These are phyloP conservation scores for Corymbia calophylla DNA, from an alignment of 441 rosid genomes.

Conservation along the genomic window DNA sequence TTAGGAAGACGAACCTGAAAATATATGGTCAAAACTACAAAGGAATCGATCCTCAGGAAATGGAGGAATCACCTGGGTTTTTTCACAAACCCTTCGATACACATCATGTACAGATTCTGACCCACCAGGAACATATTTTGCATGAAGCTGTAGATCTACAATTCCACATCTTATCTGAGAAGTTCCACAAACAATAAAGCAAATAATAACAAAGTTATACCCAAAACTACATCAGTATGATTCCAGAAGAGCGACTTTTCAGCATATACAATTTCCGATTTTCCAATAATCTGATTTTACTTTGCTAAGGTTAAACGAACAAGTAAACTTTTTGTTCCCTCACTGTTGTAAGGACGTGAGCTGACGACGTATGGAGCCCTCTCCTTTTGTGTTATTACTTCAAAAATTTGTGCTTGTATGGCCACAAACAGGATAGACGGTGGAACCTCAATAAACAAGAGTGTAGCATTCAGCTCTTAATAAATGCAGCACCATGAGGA, in stretches of 20 bases:
- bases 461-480: neutral
- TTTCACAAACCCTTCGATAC: conserved; percentile 51
- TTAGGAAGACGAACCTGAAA: conserved; percentile 38
- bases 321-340: neutral
- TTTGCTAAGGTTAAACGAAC: neutral
- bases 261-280: neutral
- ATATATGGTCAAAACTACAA: conserved; percentile 74
- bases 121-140: conserved; percentile 54
- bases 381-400: neutral
- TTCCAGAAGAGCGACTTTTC: neutral
- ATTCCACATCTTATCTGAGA: conserved; percentile 57
- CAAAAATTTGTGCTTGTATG: no score
- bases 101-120: conserved; percentile 67
- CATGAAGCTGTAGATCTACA: conserved; percentile 68
- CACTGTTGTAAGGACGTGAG: neutral
- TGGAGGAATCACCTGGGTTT: conserved; percentile 63
- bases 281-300: rapidly evolving
- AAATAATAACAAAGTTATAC: neutral
- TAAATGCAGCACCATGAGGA: neutral
- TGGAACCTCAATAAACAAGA: neutral
- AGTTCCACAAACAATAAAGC: neutral
- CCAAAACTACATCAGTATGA: neutral
- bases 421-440: rapidly evolving
- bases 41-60: conserved; percentile 83
- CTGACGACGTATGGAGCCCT: neutral